phyloP scores from a whole-genome alignment of 768 basidiomycete species.

The Hebeloma cylindrosporum region DNA sequence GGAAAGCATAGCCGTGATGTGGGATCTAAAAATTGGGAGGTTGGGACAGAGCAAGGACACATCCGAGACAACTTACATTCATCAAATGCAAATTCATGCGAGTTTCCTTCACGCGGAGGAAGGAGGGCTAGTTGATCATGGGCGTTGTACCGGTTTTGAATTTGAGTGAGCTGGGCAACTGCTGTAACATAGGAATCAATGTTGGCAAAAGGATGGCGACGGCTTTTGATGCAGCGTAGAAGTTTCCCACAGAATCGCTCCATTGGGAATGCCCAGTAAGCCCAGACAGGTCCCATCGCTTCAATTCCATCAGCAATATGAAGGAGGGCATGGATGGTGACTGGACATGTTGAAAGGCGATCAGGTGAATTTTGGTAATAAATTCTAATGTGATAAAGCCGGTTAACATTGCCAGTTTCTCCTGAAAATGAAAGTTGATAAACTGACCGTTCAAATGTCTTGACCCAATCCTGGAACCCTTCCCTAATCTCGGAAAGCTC shows the following conservation, averaged over 20 bases:
- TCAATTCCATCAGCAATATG: constrained; percentile 23
- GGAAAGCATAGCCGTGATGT: no score
- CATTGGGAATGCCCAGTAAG: constrained; percentile 39
- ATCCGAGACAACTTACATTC: no score
- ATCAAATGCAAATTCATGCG: no score
- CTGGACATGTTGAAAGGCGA: constrained; percentile 27
- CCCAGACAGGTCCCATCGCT: constrained; percentile 34
- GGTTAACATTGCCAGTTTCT: background rate
- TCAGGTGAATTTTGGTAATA: constrained; percentile 28
- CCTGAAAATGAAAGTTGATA: background rate
- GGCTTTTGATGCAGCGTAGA: constrained; percentile 3
- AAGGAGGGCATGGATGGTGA: constrained; percentile 32
- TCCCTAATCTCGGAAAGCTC: constrained; percentile 26
- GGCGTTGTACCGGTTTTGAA: constrained; percentile 1
- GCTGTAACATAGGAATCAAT: constrained; percentile 1
- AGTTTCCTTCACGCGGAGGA: no score
- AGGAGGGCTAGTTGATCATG: no score
- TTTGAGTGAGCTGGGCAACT: constrained; percentile 3
- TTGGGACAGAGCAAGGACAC: no score
- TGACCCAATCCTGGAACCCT: constrained; percentile 38
- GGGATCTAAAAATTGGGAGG: no score
- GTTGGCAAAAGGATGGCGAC: constrained; percentile 1
- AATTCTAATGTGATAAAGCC: constrained; percentile 17
- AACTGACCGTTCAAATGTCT: constrained; percentile 38
- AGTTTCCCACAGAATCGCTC: constrained; percentile 36